These are phyloP conservation scores for Spergularia marina DNA, from an alignment of 148 eudicot genomes.

Conservation along the genomic window DNA sequence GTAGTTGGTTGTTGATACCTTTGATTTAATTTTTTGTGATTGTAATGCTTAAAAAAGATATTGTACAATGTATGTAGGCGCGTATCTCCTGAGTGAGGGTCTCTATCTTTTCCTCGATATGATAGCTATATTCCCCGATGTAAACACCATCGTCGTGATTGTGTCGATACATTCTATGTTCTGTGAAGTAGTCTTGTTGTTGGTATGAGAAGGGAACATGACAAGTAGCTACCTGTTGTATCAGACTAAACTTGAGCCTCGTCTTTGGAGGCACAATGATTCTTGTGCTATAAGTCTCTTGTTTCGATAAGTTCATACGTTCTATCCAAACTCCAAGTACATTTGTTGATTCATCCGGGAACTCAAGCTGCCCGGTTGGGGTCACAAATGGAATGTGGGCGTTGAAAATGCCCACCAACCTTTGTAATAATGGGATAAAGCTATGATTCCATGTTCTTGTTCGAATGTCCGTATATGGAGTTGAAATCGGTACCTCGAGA, in stretches of 20 bases:
- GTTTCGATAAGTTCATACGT: no score
- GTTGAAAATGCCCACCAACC: background rate
- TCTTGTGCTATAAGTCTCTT: no score
- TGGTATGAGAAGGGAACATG: conserved; percentile 9
- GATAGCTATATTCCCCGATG: background rate
- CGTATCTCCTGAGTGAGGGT: no score
- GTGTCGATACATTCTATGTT: background rate
- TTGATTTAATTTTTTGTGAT: no score
- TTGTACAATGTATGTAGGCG: no score
- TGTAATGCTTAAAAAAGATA: no score
- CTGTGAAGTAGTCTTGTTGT: background rate
- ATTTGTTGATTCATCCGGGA: background rate
- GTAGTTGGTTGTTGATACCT: no score
- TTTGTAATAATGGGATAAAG: background rate
- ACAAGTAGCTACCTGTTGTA: background rate
- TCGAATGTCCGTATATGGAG: no score
- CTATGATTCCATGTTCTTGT: background rate
- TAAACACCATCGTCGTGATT: background rate
- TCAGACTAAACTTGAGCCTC: background rate
- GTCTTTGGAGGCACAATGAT: background rate
- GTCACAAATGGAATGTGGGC: background rate
- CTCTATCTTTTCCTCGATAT: no score
- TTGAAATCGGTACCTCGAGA: background rate
- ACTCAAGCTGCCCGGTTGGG: background rate
- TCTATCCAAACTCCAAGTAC: background rate